These are phyloP conservation scores for Aureobasidium namibiae DNA, from an alignment of 2,329 filamentous ascomycete species.

Conservation along the genomic window DNA sequence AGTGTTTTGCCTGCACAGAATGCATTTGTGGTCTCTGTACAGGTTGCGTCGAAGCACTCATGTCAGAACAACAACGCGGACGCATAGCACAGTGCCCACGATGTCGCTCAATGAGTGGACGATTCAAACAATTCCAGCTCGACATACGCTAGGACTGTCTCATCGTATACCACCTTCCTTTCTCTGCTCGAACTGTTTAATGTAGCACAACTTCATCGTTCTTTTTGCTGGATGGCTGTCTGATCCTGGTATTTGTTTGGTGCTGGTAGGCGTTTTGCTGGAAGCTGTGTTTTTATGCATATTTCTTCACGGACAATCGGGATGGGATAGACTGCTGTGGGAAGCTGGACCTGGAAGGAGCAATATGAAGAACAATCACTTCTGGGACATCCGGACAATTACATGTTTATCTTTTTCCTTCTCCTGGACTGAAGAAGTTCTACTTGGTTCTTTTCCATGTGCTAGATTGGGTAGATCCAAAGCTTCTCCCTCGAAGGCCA, in stretches of 20 bases:
- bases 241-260: not conserved
- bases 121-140: slow-evolving; percentile 78
- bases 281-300: not conserved
- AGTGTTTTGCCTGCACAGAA: slow-evolving; percentile 90
- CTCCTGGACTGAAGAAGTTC: no score
- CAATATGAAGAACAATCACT: not conserved
- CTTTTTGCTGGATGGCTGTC: not conserved
- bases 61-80: slow-evolving; percentile 62
- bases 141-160: slow-evolving; percentile 54
- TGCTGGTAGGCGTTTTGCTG: slow-evolving; percentile 1
- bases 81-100: slow-evolving; percentile 65
- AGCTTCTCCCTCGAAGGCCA: no score
- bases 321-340: slow-evolving; percentile 9
- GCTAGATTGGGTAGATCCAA: no score
- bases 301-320: not conserved
- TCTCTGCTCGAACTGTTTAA: not conserved
- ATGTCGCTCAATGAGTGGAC: slow-evolving; percentile 61
- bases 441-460: no score
- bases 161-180: not conserved
- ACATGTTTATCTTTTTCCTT: not conserved
- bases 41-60: slow-evolving; percentile 74
- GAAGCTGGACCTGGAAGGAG: not conserved
- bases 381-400: not conserved
- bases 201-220: not conserved
- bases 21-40: slow-evolving; percentile 91